Base-by-base conservation (phyloP, 805 yeast species). In the Candida loeiensis region DNA sequence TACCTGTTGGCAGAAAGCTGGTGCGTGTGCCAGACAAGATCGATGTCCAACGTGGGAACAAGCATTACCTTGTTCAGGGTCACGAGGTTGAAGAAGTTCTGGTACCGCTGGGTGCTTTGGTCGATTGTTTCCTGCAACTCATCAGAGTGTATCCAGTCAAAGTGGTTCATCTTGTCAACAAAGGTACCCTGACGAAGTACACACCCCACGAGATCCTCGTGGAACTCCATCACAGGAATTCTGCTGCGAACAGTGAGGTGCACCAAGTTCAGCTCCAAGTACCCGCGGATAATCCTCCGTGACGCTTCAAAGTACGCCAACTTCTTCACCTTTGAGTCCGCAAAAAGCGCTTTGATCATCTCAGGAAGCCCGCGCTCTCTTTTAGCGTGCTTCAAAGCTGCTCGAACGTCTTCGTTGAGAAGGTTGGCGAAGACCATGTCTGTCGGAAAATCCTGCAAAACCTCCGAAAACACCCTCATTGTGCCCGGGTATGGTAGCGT, bases 1-100 rank as follows among this genome's bases (percentile, higher is more conserved):
- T 58, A 56, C 19, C 37, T 25, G 34, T 37, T 35, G 37, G 45
- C 40, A 4, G 48, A 36, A 6, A 58, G 40, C 32, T 53, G 58
- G 39, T 59, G 61, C 3, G 64, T 59, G 38, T 51, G 60, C 64
- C 64, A 57, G 3, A 56, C 33, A 26, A 59, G 43, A 32, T 57
- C 61, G 17, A 59, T 55, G 22, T 59, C 63, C 31, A 59, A 44
- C 3, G 61, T 56, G 1, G 64, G 63, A 1, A 56, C 55, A 13
- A 47, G 32, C 42, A 38, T 44, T 9, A 32, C n/a, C 12, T 13
- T 27, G 2, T 26, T 9, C 2, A 11, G 2, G 1, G 41, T 30
- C 7, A 47, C 21, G 11, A 47, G 18, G 6, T 37, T 27, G 31
- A 42, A 40, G 35, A 57, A 58, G 6, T 48, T 40, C 2, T 39